Base-by-base conservation (phyloP, 2,329 filamentous ascomycete genomes). In the Paracoccidioides lutzii region DNA sequence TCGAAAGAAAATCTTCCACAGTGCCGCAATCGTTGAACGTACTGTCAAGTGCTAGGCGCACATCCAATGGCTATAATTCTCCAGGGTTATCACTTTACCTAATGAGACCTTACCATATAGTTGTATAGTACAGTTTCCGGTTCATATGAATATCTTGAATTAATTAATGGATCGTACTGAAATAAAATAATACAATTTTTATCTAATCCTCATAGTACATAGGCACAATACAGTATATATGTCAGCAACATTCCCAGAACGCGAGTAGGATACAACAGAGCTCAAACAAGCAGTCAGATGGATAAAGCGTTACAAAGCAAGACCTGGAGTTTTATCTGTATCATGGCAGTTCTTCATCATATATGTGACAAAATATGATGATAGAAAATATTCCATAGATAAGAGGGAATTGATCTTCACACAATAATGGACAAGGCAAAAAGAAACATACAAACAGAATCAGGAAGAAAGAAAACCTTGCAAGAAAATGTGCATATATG, bases 391-490 rank as follows among this genome's bases (percentile, higher is more conserved):
- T 30, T 35, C 28, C 41, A 38, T 10, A 44, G 41, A 44, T 38
- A 14, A 22, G 35, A 12, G 15, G 38, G 28, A 35, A 32, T 28
- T 28, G 30, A 7, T 33, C 10, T 22, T 33, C 40, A 14, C n/a
- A 32, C 10, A 14, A 53, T 43, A 37, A 10, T 52, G 51, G 22
- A 22, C 30, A 33, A 44, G 28, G 38, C 40, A 52, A 38, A 41
- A 53, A 59, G 59, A 54, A 22, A 22, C 22, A 22, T 22, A 22
- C 22, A 22, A 22, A 22, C 22, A 22, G 22, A 22, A 22, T 22
- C 22, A 22, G 40, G 22, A 10, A 62, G 58, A 63, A 58, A 58
- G 53, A 60, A 60, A 58, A 59, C 58, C 57, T 58, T 57, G 54
- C 59, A 57, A 44, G 45, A 58, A 60, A 59, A 55, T 54, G 56